Percentiles rank a stretch among this genome's conserved stretches.
These are phyloP conservation scores for Nakaseomyces sp. DNA, from an alignment of 1,139 yeast genomes.

Conservation along the genomic window DNA sequence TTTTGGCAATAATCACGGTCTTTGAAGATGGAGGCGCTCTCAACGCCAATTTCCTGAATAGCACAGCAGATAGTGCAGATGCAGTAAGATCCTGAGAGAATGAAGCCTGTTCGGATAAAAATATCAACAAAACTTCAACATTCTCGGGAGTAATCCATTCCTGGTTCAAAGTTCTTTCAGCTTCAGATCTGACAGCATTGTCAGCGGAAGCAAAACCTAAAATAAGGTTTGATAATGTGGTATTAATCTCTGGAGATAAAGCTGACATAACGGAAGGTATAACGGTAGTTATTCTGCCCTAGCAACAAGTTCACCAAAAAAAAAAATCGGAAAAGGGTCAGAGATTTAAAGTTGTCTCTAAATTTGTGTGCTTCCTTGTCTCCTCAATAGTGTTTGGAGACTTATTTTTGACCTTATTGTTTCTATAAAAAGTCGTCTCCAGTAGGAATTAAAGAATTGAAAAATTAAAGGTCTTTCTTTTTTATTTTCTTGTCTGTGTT, in stretches of 20 bases:
- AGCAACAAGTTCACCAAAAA: too few species aligned
- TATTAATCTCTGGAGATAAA: constrained; percentile 54
- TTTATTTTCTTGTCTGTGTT: too few species aligned
- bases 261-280: too few species aligned
- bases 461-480: too few species aligned
- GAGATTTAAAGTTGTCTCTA: too few species aligned
- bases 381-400: too few species aligned
- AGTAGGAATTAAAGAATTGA: neutral
- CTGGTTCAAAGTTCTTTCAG: constrained; percentile 63
- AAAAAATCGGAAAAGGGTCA: too few species aligned
- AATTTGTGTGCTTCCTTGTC: too few species aligned
- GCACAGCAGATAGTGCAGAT: constrained; percentile 58
- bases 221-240: constrained; percentile 50
- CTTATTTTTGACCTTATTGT: neutral
- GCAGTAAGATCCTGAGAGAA: constrained; percentile 27
- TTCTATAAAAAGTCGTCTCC: neutral
- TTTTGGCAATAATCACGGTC: constrained; percentile 60
- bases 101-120: constrained; percentile 74
- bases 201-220: constrained; percentile 70
- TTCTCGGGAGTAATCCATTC: constrained; percentile 65
- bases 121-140: constrained; percentile 62
- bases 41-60: constrained; percentile 79
- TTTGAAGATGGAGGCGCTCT: constrained; percentile 44
- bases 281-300: too few species aligned
- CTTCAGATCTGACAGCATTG: constrained; percentile 62